Evolutionary conservation across 352 stramenopile genomes (phyloP), one percentile per base, ranked within the genome.

Genomic region (Hyaloperonospora brassicae): DNA sequence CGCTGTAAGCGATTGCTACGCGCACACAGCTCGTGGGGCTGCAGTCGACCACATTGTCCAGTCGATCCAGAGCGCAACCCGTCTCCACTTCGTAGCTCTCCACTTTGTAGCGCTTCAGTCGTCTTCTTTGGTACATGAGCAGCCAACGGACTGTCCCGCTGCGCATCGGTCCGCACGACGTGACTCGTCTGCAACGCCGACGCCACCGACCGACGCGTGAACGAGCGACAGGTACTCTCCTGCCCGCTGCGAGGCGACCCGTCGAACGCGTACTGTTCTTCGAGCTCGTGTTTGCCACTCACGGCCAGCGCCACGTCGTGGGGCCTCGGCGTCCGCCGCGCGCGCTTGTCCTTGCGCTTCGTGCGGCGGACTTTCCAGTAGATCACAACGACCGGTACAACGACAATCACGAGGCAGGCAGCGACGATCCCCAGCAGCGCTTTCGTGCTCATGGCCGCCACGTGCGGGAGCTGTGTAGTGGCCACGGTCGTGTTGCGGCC

Each of bases 381-480:
- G 49, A 76, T 61, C 2, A 73, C 21, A 24, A 65, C 7, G 7
- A 56, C 52, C 1, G 67, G 57, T 8, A 65, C 38, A 11, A 68
- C 56, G 9, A 73, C 61, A n/a, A 73, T 63, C 0, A 47, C 57
- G 17, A 66, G 11, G 34, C 62, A 72, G 2, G 45, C 57, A 1
- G 70, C 12, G 3, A 75, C 51, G 47, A 75, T 72, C 2, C 67
- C 67, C 34, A 70, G 47, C 30, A 75, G 13, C 17, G 57, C 56
- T 1, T 57, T 48, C 0, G 55, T 34, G 35, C 55, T 64, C 53
- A 74, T 49, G 2, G 46, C 61, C 1, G 61, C 61, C 9, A 57
- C 52, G 21, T 63, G 54, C 2, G 55, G 52, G 31, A 46, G 45
- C 24, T 41, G 47, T 23, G 35, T 51, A 6, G 6, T 30, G 5